Evolutionary conservation across 306 rosid species (phyloP), one percentile per base, ranked within the genome.

Genomic region (Prunus armeniaca): DNA sequence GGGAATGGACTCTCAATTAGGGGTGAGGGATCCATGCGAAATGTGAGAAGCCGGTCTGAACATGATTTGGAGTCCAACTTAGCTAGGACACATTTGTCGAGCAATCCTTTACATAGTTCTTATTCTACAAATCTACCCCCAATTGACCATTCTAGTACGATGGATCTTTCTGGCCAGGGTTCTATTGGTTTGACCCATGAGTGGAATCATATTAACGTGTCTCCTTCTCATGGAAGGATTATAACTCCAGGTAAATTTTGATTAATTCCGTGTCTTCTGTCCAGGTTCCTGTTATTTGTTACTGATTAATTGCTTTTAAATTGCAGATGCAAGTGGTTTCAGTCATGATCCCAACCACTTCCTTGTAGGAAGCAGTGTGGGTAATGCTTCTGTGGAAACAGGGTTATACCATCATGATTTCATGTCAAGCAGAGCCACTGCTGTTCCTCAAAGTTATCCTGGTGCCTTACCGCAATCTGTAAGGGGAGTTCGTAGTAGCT

Each of bases 41-140:
- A 93, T 76, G 97, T 93, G 71, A 90, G 96, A 79, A 90, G 97
- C 60, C 92, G 97, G 43, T 68, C 93, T 76, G 80, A 87, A 41
- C 85, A 87, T 78, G 92, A 90, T 85, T 71, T 90, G 88, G 97
- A 90, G 76, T 80, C 94, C 76, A 84, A 87, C 79, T 83, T 80
- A 14, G 77, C 89, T 54, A 84, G 93, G 84, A 83, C 88, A 41
- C 92, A 90, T 82, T 78, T 84, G 32, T 77, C 89, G 5, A 74
- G 74, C 81, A 90, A 82, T 74, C 87, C 82, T 80, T 65, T 84
- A 12, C 89, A 84, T 76, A 80, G 56, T 78, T 82, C 84, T 5
- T 77, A 71, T 77, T 45, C 90, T 80, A 49, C 84, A 68, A 84
- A 73, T 86, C 81, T 73, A 15, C 84, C 89, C 20, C 84, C 89